A percentile compares a stretch with the other conserved stretches of the same genome.
phyloP scores from a whole-genome alignment of 1,139 yeast genomes.

The Geotrichum restrictum region DNA sequence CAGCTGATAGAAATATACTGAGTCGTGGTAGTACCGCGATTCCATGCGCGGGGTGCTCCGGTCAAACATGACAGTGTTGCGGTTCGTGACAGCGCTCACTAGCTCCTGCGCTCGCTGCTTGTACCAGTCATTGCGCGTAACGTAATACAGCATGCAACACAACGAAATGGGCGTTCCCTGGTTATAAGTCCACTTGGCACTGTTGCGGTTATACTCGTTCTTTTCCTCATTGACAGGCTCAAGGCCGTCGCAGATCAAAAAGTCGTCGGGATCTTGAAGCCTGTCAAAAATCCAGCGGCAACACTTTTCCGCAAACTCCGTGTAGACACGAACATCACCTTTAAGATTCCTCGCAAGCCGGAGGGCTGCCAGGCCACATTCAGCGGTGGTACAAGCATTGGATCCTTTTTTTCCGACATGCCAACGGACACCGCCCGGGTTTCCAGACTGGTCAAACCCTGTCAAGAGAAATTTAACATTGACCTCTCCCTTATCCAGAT shows the following conservation, averaged over 20 bases:
- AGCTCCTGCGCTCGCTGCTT: constrained; percentile 53
- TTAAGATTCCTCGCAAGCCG: constrained; percentile 52
- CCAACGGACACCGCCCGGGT: constrained; percentile 62
- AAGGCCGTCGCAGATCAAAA: constrained; percentile 60
- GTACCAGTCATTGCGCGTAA: constrained; percentile 56
- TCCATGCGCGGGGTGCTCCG: constrained; percentile 54
- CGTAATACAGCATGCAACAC: constrained; percentile 49
- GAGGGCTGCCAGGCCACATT: constrained; percentile 61
- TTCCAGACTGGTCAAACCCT: constrained; percentile 44
- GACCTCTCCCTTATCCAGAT: constrained; percentile 56
- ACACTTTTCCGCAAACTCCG: constrained; percentile 53
- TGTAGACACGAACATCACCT: constrained; percentile 44
- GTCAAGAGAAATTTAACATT: constrained; percentile 61
- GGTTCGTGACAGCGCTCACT: constrained; percentile 58
- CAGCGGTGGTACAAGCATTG: constrained; percentile 67
- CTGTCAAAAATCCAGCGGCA: constrained; percentile 52
- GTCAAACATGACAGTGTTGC: constrained; percentile 57
- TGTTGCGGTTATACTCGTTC: constrained; percentile 44
- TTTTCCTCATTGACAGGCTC: constrained; percentile 42
- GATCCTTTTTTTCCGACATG: constrained; percentile 57
- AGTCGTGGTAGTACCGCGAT: constrained; percentile 62
- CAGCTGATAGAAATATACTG: constrained; percentile 61
- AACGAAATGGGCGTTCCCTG: constrained; percentile 63
- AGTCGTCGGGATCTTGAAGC: constrained; percentile 53
- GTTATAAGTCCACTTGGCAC: constrained; percentile 66